Evolutionary conservation across 371 early-diverging fungal genomes (phyloP), one percentile per base, ranked within the genome.

Genomic region (Globomyces sp.): DNA sequence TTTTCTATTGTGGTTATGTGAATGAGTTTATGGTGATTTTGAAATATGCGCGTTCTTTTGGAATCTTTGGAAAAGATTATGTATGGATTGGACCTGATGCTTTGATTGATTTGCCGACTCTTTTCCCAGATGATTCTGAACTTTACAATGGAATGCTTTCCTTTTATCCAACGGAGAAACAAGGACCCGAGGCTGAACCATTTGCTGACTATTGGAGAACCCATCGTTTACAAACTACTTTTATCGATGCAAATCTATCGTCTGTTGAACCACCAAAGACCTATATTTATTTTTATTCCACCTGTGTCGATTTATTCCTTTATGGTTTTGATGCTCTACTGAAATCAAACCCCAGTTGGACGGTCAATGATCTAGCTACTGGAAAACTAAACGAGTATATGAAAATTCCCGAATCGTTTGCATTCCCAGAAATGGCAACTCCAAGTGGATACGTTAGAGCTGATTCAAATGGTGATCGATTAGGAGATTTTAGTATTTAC

Each of bases 401-500:
- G 40, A 37, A 52, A 5, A n/a, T 68, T 9, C 64, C 72, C 2
- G 51, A 63, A 4, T 9, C 39, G 9, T 61, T 71, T 11, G 13
- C 50, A 4, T 64, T 71, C 49, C 68, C 68, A 5, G 57, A 68
- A 13, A 10, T 43, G 0, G 45, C 40, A 36, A 63, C 64, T 3
- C 39, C 62, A 24, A 52, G 55, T 1, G 57, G 68, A 39, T 46
- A 49, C 4, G 59, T 68, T 3, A 8, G 3, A 3, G 8, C 43
- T 0, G 60, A 60, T 36, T 2, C 3, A 6, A 60, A 60, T n/a
- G 60, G 60, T n/a, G 60, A 60, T 5, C 3, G 60, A 60, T 9
- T 34, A 6, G 60, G 58, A 4, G 60, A 60, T n/a, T 60, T 39
- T 44, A 44, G 43, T 6, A 34, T 60, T 36, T 55, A 55, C 39